Base-by-base conservation (phyloP, 78 protist species). In the Dictyostelium capitatum region DNA sequence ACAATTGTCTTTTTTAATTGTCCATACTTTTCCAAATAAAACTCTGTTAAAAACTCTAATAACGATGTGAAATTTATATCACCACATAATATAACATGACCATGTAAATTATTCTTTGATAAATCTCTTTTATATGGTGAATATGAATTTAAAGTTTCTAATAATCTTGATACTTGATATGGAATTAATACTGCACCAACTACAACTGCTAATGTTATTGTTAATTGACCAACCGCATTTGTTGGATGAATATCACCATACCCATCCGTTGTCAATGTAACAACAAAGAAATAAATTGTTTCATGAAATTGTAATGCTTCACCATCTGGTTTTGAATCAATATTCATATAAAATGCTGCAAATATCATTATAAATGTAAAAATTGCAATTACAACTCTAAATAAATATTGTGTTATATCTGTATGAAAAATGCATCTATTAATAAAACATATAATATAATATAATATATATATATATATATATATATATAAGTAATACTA, bases 161-260 rank as follows among this genome's bases (percentile, higher is more conserved):
- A 64, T 48, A 87, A 50, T 48, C 70, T 87, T 48, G 93, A 87
- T 19, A 87, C 93, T 77, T 87, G 93, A 65, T 87, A 87, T 15
- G 93, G 93, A 43, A 87, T 77, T n/a, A 87, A 77, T 56, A 87
- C 93, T 12, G 84, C 93, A 87, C 93, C 93, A n/a, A 87, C 73
- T 12, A 80, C 54, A 17, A 87, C 82, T 0, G 84, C 69, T 6
- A 77, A 32, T 17, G 93, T 87, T 32, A 87, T 77, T 17, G 93
- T 87, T 6, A 87, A 14, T 48, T 64, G 75, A 50, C 93, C 93
- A n/a, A 87, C 93, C 20, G 93, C 80, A 64, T 87, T 87, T 4
- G 79, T 87, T 65, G 93, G 93, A 78, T 87, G 93, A 43, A 87
- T 87, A 77, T 87, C 93, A 78, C 93, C 93, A 87, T 87, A 87